These are phyloP conservation scores for Abrus precatorius DNA, from an alignment of 306 rosid genomes.

Conservation along the genomic window DNA sequence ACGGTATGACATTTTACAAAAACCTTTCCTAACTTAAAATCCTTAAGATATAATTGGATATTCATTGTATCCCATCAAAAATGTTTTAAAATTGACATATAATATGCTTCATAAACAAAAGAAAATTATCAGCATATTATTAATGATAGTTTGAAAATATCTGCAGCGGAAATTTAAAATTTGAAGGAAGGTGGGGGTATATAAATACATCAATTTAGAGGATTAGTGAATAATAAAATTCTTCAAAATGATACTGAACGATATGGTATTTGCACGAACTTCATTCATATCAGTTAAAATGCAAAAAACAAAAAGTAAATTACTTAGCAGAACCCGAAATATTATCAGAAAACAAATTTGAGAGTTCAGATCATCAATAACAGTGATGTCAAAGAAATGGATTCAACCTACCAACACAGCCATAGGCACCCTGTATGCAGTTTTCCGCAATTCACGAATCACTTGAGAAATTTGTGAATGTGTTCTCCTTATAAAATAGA, in stretches of 20 bases:
- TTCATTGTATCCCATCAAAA: slow-evolving; percentile 2
- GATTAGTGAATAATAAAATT: slow-evolving; percentile 1
- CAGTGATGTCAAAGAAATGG: slow-evolving; percentile 29
- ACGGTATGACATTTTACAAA: slow-evolving; percentile 20
- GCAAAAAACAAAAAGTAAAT: slow-evolving; percentile 2
- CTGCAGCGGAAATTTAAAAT: neutral
- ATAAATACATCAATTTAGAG: neutral
- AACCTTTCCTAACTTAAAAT: slow-evolving; percentile 28
- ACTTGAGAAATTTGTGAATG: slow-evolving; percentile 96
- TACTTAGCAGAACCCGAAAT: slow-evolving; percentile 1
- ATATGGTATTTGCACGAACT: slow-evolving; percentile 16
- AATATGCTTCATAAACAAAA: slow-evolving; percentile 22
- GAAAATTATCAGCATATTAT: slow-evolving; percentile 1
- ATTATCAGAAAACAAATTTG: slow-evolving; percentile 8
- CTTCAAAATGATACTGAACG: slow-evolving; percentile 22
- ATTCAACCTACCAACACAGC: slow-evolving; percentile 80
- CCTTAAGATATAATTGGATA: slow-evolving; percentile 17
- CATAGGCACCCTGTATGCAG: slow-evolving; percentile 91
- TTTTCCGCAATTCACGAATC: slow-evolving; percentile 82
- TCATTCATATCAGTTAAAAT: slow-evolving; percentile 3
- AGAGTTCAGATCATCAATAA: neutral
- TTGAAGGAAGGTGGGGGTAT: neutral
- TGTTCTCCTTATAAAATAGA: slow-evolving; percentile 78
- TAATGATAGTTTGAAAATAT: slow-evolving; percentile 12
- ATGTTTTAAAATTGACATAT: slow-evolving; percentile 25